Evolutionary conservation across 148 eudicot species (phyloP).

Genomic region (Vaccinium darrowii): DNA sequence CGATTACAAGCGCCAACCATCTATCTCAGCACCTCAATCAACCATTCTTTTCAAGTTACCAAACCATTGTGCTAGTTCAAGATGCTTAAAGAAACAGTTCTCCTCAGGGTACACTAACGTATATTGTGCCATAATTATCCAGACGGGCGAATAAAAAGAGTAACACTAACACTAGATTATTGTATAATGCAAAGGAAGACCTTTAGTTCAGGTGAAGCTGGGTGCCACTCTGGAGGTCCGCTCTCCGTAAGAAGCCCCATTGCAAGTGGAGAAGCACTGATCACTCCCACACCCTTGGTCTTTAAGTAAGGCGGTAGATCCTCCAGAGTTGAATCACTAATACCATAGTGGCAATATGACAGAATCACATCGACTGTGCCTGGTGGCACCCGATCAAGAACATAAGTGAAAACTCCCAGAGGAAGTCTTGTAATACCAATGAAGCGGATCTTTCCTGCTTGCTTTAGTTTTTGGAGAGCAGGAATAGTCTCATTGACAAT

Average conservation of each 20-base stretch:
- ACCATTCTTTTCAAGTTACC: not conserved
- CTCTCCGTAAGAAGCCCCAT: constrained; percentile 97
- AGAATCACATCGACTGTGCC: no score
- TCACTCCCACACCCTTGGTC: constrained; percentile 94
- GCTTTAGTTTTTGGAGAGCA: constrained; percentile 87
- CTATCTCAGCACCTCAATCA: not conserved
- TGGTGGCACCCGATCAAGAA: constrained; percentile 86
- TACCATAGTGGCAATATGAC: constrained; percentile 84
- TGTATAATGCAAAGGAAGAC: constrained; percentile 27
- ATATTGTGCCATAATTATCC: not conserved
- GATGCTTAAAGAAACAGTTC: not conserved
- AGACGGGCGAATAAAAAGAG: not conserved
- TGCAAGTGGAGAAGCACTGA: constrained; percentile 92
- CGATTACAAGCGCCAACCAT: not conserved
- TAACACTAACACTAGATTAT: not conserved
- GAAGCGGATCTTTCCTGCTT: constrained; percentile 81
- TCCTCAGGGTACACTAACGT: not conserved
- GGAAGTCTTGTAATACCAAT: constrained; percentile 98
- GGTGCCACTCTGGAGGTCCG: constrained; percentile 99
- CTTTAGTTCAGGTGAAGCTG: constrained; percentile 87
- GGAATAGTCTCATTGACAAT: constrained; percentile 92
- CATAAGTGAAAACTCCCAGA: constrained; percentile 72
- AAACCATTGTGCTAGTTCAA: not conserved
- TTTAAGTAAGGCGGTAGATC: constrained; percentile 84
- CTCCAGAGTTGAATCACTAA: constrained; percentile 84